These are phyloP conservation scores for Vicia sativa DNA, from an alignment of 306 rosid species.

Conservation along the genomic window DNA sequence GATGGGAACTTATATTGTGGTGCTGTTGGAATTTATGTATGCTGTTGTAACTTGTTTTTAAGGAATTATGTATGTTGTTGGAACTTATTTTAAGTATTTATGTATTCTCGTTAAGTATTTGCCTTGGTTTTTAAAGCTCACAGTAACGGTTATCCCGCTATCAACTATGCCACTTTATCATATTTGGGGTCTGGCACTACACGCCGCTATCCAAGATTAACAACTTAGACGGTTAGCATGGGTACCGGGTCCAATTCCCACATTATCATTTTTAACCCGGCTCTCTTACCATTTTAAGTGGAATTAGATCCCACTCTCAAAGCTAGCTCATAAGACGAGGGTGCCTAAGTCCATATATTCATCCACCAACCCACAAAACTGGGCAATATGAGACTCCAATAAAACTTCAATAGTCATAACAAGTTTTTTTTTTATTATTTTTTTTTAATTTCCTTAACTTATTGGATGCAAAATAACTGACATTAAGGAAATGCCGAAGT, in stretches of 20 bases:
- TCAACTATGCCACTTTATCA: too few species aligned
- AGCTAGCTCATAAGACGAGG: slow-evolving; percentile 1
- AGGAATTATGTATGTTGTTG: too few species aligned
- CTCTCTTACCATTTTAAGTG: neutral
- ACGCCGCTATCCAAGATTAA: too few species aligned
- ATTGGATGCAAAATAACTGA: slow-evolving; percentile 3
- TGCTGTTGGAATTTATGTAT: too few species aligned
- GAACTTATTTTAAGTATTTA: too few species aligned
- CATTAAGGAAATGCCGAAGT: slow-evolving; percentile 17
- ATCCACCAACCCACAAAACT: neutral
- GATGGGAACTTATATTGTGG: too few species aligned
- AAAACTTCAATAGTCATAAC: neutral
- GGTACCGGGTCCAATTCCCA: neutral
- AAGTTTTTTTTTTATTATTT: slow-evolving; percentile 26
- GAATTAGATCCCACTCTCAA: neutral
- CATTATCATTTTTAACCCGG: neutral
- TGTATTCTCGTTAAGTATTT: too few species aligned
- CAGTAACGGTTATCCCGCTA: too few species aligned
- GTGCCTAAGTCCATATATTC: neutral
- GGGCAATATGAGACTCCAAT: neutral
- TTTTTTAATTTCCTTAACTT: slow-evolving; percentile 8
- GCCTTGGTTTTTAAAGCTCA: too few species aligned
- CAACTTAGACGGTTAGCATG: neutral
- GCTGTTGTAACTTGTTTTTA: too few species aligned
- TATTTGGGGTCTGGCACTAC: too few species aligned